Percentiles rank a stretch among this genome's conserved stretches.
Evolutionary conservation across 805 yeast species (phyloP).

Genomic region (Schwanniomyces occidentalis): DNA sequence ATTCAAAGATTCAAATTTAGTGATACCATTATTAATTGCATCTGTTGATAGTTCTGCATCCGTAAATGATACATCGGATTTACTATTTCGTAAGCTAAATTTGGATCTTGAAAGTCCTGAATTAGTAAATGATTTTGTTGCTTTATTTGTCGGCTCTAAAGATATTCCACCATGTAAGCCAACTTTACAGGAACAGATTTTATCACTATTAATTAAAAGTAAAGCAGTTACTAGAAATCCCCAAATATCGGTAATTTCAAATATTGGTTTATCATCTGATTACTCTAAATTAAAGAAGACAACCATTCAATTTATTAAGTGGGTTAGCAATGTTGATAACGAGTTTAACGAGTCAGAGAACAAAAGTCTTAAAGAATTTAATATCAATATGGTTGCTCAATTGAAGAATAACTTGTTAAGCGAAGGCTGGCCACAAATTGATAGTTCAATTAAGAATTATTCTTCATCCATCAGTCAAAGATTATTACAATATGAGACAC

Average conservation of each 20-base stretch:
- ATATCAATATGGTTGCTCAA: conserved; percentile 49
- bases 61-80: conserved; percentile 55
- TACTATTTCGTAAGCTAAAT: conserved; percentile 48
- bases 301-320: conserved; percentile 63
- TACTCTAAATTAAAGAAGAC: conserved; percentile 53
- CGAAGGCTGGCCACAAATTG: conserved; percentile 62
- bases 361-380: conserved; percentile 22
- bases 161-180: conserved; percentile 53
- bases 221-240: conserved; percentile 45
- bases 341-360: conserved; percentile 6
- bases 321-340: conserved; percentile 44
- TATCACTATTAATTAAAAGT: conserved; percentile 53
- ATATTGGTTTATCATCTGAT: conserved; percentile 60
- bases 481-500: conserved; percentile 70
- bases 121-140: conserved; percentile 45
- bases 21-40: conserved; percentile 60
- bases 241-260: conserved; percentile 49
- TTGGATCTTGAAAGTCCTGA: conserved; percentile 52
- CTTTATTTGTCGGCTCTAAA: conserved; percentile 53
- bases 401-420: conserved; percentile 52
- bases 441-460: conserved; percentile 32
- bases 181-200: conserved; percentile 55
- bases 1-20: conserved; percentile 35
- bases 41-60: conserved; percentile 58
- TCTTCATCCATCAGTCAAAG: conserved; percentile 46